A percentile compares a stretch with the other conserved stretches of the same genome.
These are phyloP conservation scores for Aspergillus arachidicola DNA, from an alignment of 2,329 filamentous ascomycete species.

Conservation along the genomic window DNA sequence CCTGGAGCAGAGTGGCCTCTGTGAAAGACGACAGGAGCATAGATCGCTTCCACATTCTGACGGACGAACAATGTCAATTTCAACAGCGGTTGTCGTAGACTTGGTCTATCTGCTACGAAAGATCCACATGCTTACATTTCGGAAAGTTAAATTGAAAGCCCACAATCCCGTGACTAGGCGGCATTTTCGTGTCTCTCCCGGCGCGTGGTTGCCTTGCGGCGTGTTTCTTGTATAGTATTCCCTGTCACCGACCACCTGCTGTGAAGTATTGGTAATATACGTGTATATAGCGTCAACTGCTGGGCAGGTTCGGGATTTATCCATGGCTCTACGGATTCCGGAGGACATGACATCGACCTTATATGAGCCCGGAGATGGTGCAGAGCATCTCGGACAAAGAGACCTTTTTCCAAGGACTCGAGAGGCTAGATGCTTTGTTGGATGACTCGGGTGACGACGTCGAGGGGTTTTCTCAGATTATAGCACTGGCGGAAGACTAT, in stretches of 20 bases:
- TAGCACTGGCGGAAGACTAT: slow-evolving; percentile 12
- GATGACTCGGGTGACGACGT: slow-evolving; percentile 31
- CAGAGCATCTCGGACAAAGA: slow-evolving; percentile 29
- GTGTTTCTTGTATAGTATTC: not conserved
- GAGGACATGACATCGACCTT: slow-evolving; percentile 10
- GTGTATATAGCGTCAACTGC: slow-evolving; percentile 4
- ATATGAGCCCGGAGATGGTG: slow-evolving; percentile 22
- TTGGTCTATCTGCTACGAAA: not conserved
- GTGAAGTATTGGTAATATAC: not conserved
- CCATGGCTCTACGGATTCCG: slow-evolving; percentile 19
- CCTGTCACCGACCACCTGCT: not conserved
- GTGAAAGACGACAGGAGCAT: slow-evolving; percentile 20
- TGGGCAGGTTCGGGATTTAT: slow-evolving; percentile 17
- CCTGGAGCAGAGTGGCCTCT: slow-evolving; percentile 29
- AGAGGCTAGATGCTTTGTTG: slow-evolving; percentile 31
- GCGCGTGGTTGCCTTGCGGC: slow-evolving; percentile 22
- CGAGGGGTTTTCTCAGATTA: slow-evolving; percentile 21
- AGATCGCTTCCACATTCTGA: slow-evolving; percentile 36
- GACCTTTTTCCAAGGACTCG: slow-evolving; percentile 40
- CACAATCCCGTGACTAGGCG: slow-evolving; percentile 37
- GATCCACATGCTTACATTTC: slow-evolving; percentile 3
- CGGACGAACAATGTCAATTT: not conserved
- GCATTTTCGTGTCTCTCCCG: slow-evolving; percentile 31
- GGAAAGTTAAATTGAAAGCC: slow-evolving; percentile 24
- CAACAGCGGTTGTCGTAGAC: not conserved